Evolutionary conservation across 805 yeast genomes (phyloP).

Genomic region (Yamadazyma phyllophila): DNA sequence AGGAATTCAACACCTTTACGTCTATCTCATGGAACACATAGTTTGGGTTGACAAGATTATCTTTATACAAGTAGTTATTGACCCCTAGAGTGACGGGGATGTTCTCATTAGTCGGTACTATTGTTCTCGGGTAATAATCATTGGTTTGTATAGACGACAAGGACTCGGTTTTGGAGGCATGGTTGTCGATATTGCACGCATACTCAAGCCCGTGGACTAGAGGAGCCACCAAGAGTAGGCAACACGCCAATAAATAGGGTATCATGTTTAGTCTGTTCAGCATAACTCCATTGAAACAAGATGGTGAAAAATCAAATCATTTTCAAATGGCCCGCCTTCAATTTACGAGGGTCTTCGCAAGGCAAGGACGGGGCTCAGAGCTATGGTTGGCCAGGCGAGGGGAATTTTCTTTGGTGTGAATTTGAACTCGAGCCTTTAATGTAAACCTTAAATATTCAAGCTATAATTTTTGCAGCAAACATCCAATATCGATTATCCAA

Average conservation of each 20-base stretch:
- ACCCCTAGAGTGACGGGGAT: slow-evolving; percentile 13
- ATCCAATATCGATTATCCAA: no score
- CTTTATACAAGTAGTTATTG: slow-evolving; percentile 11
- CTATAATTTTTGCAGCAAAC: not conserved
- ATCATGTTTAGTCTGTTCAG: not conserved
- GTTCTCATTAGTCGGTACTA: slow-evolving; percentile 5
- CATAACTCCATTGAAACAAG: not conserved
- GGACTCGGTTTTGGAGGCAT: not conserved
- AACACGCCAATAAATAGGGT: not conserved
- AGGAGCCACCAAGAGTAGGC: not conserved
- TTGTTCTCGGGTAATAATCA: slow-evolving; percentile 11
- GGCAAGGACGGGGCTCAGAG: not conserved
- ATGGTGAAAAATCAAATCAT: not conserved
- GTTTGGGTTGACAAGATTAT: not conserved
- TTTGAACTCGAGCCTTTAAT: no score
- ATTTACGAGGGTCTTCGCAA: not conserved
- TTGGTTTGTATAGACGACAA: slow-evolving; percentile 5
- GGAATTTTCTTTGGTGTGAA: no score
- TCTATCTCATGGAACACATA: slow-evolving; percentile 11
- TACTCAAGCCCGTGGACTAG: not conserved
- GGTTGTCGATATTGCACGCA: slow-evolving; percentile 3
- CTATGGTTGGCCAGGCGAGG: not conserved
- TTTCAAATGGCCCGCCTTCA: not conserved
- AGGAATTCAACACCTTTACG: slow-evolving; percentile 9
- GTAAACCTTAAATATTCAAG: not conserved